A percentile compares a stretch with the other conserved stretches of the same genome.
phyloP scores from a whole-genome alignment of 2,329 filamentous ascomycete genomes.

The Ophiostoma sp. region DNA sequence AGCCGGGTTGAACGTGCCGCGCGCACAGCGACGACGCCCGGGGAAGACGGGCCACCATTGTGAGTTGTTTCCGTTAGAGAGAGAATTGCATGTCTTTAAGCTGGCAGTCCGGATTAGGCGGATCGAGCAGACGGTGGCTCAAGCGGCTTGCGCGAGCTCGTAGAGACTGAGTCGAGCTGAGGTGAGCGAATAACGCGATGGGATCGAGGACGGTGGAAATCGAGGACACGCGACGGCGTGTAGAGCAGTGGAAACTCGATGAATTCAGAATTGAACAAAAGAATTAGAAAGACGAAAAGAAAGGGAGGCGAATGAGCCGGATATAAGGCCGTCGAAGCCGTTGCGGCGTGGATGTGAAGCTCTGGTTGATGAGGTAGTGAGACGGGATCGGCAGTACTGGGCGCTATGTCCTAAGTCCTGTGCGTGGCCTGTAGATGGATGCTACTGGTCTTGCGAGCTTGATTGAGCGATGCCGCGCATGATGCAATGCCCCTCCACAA shows the following conservation, averaged over 20 bases:
- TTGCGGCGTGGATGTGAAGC: not conserved
- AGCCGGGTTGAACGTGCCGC: slow-evolving; percentile 15
- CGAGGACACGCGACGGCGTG: not conserved
- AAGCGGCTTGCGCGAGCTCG: no score
- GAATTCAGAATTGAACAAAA: not conserved
- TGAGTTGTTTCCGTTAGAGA: not conserved
- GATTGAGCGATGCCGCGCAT: slow-evolving; percentile 16
- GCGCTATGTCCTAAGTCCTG: not conserved
- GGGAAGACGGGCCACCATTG: slow-evolving; percentile 24
- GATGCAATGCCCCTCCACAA: slow-evolving; percentile 24
- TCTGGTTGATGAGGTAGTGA: not conserved
- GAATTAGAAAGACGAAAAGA: not conserved
- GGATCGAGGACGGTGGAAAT: slow-evolving; percentile 4
- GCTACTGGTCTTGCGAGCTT: not conserved
- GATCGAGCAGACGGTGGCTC: no score
- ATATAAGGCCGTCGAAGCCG: not conserved
- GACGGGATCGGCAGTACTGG: not conserved
- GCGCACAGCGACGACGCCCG: slow-evolving; percentile 24
- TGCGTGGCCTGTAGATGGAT: not conserved
- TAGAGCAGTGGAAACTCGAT: not conserved
- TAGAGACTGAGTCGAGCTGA: not conserved
- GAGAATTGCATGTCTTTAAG: not conserved
- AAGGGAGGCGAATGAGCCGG: not conserved
- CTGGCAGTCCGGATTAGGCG: no score
- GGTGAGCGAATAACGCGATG: slow-evolving; percentile 2